Evolutionary conservation across 1,139 yeast genomes (phyloP).

Genomic region (Scheffersomyces illinoinensis): DNA sequence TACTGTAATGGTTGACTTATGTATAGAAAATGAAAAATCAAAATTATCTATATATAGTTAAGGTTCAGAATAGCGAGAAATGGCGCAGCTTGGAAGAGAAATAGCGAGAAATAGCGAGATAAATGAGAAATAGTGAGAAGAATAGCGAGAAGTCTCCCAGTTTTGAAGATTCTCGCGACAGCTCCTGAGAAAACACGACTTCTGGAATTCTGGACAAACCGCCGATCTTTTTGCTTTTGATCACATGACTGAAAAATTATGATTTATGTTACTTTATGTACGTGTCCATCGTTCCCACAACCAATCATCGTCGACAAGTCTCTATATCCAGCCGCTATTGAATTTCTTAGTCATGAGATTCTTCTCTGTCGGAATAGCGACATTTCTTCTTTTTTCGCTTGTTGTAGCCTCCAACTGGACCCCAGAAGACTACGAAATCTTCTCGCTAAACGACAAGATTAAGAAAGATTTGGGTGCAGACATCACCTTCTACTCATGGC

Average conservation of each 20-base stretch:
- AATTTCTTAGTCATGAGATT: background rate
- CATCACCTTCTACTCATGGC: constrained; percentile 69
- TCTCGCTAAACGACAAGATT: constrained; percentile 69
- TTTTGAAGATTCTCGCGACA: background rate
- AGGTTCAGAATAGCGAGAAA: background rate
- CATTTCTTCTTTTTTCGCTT: constrained; percentile 2
- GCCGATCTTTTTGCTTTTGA: background rate
- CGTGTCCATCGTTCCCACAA: background rate
- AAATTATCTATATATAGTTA: too few relatives aligned
- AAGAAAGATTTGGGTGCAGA: constrained; percentile 62
- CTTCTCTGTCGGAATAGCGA: constrained; percentile 4
- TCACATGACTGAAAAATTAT: background rate
- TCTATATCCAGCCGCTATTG: background rate
- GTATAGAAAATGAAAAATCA: background rate
- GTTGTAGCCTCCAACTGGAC: constrained; percentile 33
- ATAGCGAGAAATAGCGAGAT: background rate
- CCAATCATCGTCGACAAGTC: background rate
- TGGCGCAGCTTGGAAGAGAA: background rate
- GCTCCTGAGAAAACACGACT: background rate
- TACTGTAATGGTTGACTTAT: background rate
- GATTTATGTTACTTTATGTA: background rate
- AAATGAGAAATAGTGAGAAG: background rate
- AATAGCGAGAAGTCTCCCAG: background rate
- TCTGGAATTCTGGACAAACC: background rate
- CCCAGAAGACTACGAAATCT: constrained; percentile 77